Evolutionary conservation across 2,329 filamentous ascomycete genomes (phyloP), one percentile per base, ranked within the genome.

Genomic region (Ilyonectria robusta): DNA sequence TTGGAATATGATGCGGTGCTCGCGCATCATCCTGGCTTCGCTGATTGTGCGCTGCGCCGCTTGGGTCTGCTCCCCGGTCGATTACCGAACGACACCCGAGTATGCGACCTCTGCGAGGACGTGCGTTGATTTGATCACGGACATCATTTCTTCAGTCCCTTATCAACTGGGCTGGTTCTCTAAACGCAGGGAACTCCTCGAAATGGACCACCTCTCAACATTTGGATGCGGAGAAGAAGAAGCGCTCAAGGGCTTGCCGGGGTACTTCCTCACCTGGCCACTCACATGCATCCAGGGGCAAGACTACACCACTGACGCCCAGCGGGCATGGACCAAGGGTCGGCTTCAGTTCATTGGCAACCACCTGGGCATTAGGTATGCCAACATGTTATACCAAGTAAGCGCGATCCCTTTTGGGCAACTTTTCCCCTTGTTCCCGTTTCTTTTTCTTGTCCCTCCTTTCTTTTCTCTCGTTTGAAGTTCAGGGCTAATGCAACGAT

Each of bases 21-120:
- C 85, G 7, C 82, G 89, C 3, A 81, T 91, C 31, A 84, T 88
- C 59, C 81, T 91, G 26, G 84, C 85, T 3, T 85, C 87, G 17
- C 78, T 88, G 17, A 84, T 87, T 42, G 85, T 91, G 13, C 86
- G 89, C 7, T 90, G 88, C 72, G 84, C 86, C 7, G 89, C 89
- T 2, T 91, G 88, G 88, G 81, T 88, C 26, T 88, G 87, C 75
- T 82, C 84, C 9, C 89, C 89, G 0, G 84, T 88, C 9, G 89
- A 91, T 76, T 91, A 90, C 73, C 83, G 88, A 47, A 90, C 88
- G 1, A 91, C 88, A 6, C 85, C 87, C 19, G 87, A 91, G 76
- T 91, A 91, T 70, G 87, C 87, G 11, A 84, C 84, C 0, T 86
- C 87, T 5, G 83, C 85, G 17, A 79, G 85, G 42, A 82, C 82